phyloP scores from a whole-genome alignment of 192 early-diverging fungal genomes.

The Allomyces arbusculus region DNA sequence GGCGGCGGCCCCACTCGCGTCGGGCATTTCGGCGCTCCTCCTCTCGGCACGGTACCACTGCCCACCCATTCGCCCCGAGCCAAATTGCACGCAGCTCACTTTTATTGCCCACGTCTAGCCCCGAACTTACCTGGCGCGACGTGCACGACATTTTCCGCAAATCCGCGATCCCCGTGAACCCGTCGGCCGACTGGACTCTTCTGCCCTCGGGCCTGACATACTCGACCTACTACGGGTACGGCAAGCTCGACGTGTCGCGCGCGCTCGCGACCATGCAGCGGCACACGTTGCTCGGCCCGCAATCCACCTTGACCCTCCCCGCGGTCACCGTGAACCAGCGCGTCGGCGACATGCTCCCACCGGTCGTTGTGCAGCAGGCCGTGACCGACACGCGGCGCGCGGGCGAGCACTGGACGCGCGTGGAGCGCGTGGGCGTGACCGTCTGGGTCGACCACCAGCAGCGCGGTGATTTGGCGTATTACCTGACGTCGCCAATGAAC shows the following conservation, averaged over 20 bases:
- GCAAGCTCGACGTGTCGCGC: conserved; percentile 61
- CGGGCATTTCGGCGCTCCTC: conserved; percentile 74
- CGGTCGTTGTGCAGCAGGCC: conserved; percentile 11
- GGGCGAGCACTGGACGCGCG: conserved; percentile 19
- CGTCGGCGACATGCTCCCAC: conserved; percentile 25
- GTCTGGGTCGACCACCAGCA: conserved; percentile 61
- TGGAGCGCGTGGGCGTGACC: conserved; percentile 81
- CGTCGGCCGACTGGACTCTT: conserved; percentile 49
- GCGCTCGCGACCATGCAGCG: conserved; percentile 60
- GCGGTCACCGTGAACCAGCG: conserved; percentile 12
- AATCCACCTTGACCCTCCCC: conserved; percentile 30
- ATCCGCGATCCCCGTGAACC: conserved; percentile 43
- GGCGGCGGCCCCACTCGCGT: conserved; percentile 80
- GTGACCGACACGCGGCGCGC: conserved; percentile 19
- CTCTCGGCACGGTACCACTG: conserved; percentile 30
- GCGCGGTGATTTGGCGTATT: conserved; percentile 72
- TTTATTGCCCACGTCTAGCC: conserved; percentile 20
- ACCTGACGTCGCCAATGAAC: conserved; percentile 51
- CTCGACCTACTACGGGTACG: conserved; percentile 59
- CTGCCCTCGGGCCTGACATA: conserved; percentile 2
- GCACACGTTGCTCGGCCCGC: conserved; percentile 38
- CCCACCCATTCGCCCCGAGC: no score
- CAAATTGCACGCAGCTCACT: no score
- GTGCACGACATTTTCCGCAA: conserved; percentile 67
- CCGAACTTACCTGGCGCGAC: conserved; percentile 93